These are phyloP conservation scores for Pythium sp. DNA, from an alignment of 352 stramenopile genomes.

Conservation along the genomic window DNA sequence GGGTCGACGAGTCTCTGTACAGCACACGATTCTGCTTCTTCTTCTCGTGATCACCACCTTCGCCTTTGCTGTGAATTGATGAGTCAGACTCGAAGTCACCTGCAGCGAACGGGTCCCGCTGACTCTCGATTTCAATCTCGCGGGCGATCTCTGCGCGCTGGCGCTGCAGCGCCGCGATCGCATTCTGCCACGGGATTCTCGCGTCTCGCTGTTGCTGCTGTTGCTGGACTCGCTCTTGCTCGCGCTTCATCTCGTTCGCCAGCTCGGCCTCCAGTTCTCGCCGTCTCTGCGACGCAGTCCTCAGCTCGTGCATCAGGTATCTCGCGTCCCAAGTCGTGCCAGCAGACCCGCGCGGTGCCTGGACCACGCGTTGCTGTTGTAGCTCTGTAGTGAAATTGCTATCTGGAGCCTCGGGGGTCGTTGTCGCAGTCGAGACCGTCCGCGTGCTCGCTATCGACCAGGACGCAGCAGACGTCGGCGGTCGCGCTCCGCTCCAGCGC, in stretches of 20 bases:
- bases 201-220: conserved; percentile 13
- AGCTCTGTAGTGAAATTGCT: neutral
- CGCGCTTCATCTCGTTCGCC: conserved; percentile 25
- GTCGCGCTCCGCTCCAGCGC: neutral
- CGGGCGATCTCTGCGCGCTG: conserved; percentile 41
- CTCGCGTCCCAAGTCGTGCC: conserved; percentile 20
- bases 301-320: conserved; percentile 39
- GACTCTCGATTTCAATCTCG: conserved; percentile 40
- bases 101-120: neutral
- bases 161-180: conserved; percentile 42
- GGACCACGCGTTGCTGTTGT: neutral
- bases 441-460: conserved; percentile 10
- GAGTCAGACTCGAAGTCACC: neutral
- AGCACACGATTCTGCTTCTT: neutral
- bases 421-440: conserved; percentile 13
- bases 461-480: neutral
- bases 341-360: neutral
- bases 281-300: conserved; percentile 27
- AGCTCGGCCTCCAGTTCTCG: conserved; percentile 38
- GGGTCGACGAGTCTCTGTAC: conserved; percentile 8
- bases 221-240: conserved; percentile 19
- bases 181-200: conserved; percentile 23
- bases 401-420: neutral
- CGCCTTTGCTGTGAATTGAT: neutral
- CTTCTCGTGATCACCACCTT: neutral